Evolutionary conservation across 441 rosid species (phyloP).

Genomic region (Arabidopsis lyrata): DNA sequence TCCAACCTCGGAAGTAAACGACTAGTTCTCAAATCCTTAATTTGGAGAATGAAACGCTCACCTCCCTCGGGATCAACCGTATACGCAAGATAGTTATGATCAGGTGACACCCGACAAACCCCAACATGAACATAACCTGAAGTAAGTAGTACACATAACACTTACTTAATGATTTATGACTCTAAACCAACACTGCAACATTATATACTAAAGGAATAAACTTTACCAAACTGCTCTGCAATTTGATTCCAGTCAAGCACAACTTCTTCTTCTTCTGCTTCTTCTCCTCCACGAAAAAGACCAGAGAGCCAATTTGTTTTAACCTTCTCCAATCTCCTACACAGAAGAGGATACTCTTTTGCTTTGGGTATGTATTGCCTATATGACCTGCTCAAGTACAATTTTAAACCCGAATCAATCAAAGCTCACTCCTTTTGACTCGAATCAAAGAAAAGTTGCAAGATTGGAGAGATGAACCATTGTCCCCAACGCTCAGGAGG

Average conservation of each 20-base stretch:
- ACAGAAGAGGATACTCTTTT: constrained; percentile 84
- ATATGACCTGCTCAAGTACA: constrained; percentile 62
- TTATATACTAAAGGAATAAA: constrained; percentile 31
- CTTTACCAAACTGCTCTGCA: constrained; percentile 77
- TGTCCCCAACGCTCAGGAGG: constrained; percentile 88
- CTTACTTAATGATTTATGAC: constrained; percentile 60
- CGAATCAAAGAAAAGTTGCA: background rate
- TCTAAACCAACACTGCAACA: constrained; percentile 58
- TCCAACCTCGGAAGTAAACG: constrained; percentile 55
- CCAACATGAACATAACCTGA: constrained; percentile 62
- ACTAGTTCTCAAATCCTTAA: constrained; percentile 77
- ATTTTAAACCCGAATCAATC: background rate
- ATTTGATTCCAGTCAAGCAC: constrained; percentile 91
- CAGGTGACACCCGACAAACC: constrained; percentile 86
- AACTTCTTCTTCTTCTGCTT: constrained; percentile 73
- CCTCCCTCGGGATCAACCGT: constrained; percentile 73
- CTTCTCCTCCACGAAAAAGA: constrained; percentile 42
- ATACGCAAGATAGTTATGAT: constrained; percentile 85
- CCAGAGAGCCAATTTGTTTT: constrained; percentile 49
- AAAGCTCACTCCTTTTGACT: constrained; percentile 16
- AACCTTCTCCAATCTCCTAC: constrained; percentile 57
- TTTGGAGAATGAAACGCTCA: constrained; percentile 77
- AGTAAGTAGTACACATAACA: constrained; percentile 28
- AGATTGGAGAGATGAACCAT: constrained; percentile 53
- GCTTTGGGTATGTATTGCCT: constrained; percentile 82